Conservation (phyloP, 768 basidiomycete genomes). For the Auricularia cornea region DNA sequence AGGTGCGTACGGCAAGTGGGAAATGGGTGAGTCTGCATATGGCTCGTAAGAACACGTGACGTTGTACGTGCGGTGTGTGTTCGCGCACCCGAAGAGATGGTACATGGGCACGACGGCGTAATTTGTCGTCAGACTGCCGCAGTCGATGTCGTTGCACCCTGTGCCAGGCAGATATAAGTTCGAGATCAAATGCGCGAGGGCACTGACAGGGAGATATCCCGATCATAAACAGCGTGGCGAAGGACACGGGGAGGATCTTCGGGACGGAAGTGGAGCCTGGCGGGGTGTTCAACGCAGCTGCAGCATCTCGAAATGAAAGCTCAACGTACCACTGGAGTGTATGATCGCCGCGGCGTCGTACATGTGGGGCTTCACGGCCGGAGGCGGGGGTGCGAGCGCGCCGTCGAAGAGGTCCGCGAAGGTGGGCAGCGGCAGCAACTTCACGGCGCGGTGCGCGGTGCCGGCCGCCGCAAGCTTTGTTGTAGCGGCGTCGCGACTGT, state of each 20-base stretch:
- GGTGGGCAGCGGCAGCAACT: constrained; percentile 9
- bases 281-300: not conserved
- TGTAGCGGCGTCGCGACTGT: not conserved
- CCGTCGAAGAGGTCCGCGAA: constrained; percentile 15
- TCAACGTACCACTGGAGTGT: constrained; percentile 19
- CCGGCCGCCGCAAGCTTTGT: not conserved
- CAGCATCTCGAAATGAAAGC: not conserved
- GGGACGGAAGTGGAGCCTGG: not conserved
- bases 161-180: not conserved
- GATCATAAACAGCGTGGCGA: not conserved
- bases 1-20: too few relatives aligned
- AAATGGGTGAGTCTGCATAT: too few relatives aligned
- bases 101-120: not conserved
- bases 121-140: not conserved
- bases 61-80: not conserved
- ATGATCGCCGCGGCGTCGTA: constrained; percentile 16
- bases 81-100: not conserved
- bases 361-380: constrained; percentile 8
- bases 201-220: not conserved
- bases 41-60: too few relatives aligned
- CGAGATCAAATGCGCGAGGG: not conserved
- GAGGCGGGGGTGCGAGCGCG: constrained; percentile 7
- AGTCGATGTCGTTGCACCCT: not conserved
- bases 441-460: not conserved
- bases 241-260: not conserved